phyloP scores from a whole-genome alignment of 2,329 filamentous ascomycete genomes.

The Trichoderma atroviride region DNA sequence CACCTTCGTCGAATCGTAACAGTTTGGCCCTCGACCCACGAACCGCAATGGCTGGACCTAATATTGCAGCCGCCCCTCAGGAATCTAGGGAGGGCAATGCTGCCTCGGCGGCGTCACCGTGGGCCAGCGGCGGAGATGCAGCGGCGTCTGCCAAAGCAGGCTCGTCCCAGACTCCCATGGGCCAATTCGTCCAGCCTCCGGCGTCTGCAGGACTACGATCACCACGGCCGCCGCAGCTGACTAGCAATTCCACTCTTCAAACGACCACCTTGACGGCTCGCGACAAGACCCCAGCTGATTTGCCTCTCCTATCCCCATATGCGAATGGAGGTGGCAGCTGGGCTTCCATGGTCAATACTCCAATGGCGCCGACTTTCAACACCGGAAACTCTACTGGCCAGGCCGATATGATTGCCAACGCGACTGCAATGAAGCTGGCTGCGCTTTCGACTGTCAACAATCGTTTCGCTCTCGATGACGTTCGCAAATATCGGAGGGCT shows the following conservation, averaged over 20 bases:
- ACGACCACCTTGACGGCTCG: conserved; percentile 75
- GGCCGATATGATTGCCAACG: conserved; percentile 97
- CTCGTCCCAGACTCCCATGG: conserved; percentile 81
- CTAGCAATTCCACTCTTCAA: conserved; percentile 72
- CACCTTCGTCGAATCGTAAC: conserved; percentile 89
- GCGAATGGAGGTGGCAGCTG: conserved; percentile 77
- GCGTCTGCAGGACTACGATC: conserved; percentile 76
- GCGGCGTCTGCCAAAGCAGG: conserved; percentile 68
- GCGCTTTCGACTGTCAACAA: conserved; percentile 98
- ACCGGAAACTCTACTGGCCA: conserved; percentile 60
- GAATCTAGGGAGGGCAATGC: conserved; percentile 38
- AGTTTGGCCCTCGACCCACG: conserved; percentile 79
- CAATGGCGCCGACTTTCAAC: conserved; percentile 87
- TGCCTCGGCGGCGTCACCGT: conserved; percentile 64
- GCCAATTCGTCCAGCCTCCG: conserved; percentile 86
- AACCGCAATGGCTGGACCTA: conserved; percentile 71
- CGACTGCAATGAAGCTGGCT: conserved; percentile 97
- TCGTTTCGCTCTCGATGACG: conserved; percentile 93
- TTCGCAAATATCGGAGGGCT: conserved; percentile 90
- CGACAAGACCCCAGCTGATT: conserved; percentile 68
- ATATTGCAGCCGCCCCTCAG: conserved; percentile 64
- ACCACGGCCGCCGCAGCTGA: conserved; percentile 71
- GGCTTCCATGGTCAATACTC: conserved; percentile 98
- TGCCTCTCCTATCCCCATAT: conserved; percentile 85
- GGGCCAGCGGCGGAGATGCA: conserved; percentile 64